Base-by-base conservation (phyloP, 2,329 filamentous ascomycete genomes). In the Calonectria pseudoreteaudii region DNA sequence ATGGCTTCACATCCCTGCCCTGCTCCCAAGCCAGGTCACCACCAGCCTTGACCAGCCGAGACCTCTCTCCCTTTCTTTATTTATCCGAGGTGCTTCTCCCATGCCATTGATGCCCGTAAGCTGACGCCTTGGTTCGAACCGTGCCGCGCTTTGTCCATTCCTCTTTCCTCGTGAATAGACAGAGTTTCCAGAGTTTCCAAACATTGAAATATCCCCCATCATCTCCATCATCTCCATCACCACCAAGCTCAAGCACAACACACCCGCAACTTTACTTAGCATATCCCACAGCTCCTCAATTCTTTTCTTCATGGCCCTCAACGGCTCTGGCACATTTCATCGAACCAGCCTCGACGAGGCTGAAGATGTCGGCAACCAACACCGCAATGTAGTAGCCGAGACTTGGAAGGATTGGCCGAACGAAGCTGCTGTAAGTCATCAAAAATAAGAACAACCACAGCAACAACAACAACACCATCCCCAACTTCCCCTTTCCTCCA, bases 391-490 rank as follows among this genome's bases (percentile, higher is more conserved):
- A 28, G 70, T 79, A 18, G 77, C 77, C 5, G 77, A 81, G 47
- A 79, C 82, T 3, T 88, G 85, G 80, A 83, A 83, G 47, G 80
- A 85, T 7, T 89, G 87, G 87, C 87, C 88, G 9, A 88, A 88
- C 23, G 84, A 88, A 74, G 86, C 86, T 7, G 87, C 85, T 1
- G 87, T 88, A 82, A 77, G 84, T 73, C 1, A 14, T 14, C 18
- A 11, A 9, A 4, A 2, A 2, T 1, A 14, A 38, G 13, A 3
- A 3, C 10, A 11, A 10, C 31, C 9, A 3, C 10, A 11, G 10
- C 31, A 34, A 2, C 1, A 14, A 10, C 18, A 11, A 9, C 4
- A 2, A 2, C 2, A 20, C 13, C 14, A n/a, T 20, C 36, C 34
- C 52, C 23, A n/a, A 26, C 66, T 18, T 26, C 5, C 14, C 26